Evolutionary conservation across 352 stramenopile species (phyloP).

Genomic region (Pythium myriotylum): DNA sequence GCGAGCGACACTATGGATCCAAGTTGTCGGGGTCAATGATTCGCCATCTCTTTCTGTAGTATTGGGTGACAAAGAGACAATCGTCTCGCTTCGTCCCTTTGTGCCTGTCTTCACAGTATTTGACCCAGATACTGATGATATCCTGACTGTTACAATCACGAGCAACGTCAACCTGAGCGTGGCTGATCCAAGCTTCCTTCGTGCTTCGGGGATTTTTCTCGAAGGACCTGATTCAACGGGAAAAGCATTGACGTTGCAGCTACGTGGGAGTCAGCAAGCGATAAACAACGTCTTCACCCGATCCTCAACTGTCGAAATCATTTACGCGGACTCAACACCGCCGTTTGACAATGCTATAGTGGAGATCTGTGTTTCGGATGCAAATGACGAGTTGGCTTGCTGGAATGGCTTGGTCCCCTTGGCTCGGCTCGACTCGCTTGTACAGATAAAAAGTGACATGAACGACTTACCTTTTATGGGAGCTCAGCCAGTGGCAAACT

Average conservation of each 20-base stretch:
- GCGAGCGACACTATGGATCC: conserved; percentile 8
- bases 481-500: background rate
- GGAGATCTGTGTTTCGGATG: conserved; percentile 11
- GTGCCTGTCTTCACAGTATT: conserved; percentile 36
- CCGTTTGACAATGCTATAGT: background rate
- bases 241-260: background rate
- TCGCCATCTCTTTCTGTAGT: conserved; percentile 8
- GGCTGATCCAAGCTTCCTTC: background rate
- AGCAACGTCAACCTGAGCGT: background rate
- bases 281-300: conserved; percentile 9
- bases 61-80: background rate
- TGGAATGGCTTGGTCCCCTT: background rate
- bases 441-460: background rate
- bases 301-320: conserved; percentile 1
- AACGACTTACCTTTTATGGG: background rate
- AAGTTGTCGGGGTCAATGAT: conserved; percentile 31
- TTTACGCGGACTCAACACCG: background rate
- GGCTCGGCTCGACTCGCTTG: background rate
- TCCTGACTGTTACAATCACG: conserved; percentile 36
- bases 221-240: background rate
- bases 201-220: conserved; percentile 1
- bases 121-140: conserved; percentile 40
- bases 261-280: background rate
- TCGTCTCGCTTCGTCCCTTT: conserved; percentile 25
- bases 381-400: background rate